Base-by-base conservation (phyloP, 176 grass and related monocot species). In the Hsuehochloa calcarea region DNA sequence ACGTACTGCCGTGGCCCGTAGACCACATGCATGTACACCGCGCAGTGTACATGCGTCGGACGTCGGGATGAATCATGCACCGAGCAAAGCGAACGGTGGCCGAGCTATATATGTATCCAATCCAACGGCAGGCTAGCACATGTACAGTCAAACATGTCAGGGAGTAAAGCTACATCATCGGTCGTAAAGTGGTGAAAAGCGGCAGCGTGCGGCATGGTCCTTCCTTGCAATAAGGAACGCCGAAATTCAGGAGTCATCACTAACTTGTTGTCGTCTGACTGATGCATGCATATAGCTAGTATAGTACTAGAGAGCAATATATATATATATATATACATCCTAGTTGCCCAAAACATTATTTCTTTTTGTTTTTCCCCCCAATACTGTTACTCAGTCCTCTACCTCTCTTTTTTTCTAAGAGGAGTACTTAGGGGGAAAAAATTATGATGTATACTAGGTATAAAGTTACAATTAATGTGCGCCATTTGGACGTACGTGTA, bases 121-220 rank as follows among this genome's bases (percentile, higher is more conserved):
- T 60, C 56, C 56, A 60, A 25, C n/a, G n/a, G 58, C 22, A 26
- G 22, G 19, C 6, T 20, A 55, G 54, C 54, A 58, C 20, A 58
- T n/a, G n/a, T n/a, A n/a, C 20, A 56, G 19, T 59, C 56, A 61
- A 61, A 61, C 0, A 61, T 61, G 58, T 12, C 58, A 25, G 58
- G 10, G n/a, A 47, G 20, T 47, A 61, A 62, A 78, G 75, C 13
- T 3, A 25, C n/a, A 14, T 6, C 39, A 12, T 15, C 38, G 75
- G 62, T 78, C 75, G 39, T 58, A 78, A 78, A 50, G 68, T 3
- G 80, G 5, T 44, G 73, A 49, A 83, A 65, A 71, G 45, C 65
- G 4, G 26, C 59, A 27, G 56, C 2, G 13, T 1, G 38, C 55
- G 14, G 55, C 37, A 52, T 41, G 52, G 41, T 20, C 79, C 26